A percentile compares a stretch with the other conserved stretches of the same genome.
Conservation (phyloP, 768 basidiomycete genomes). For the Cubamyces lactineus region DNA sequence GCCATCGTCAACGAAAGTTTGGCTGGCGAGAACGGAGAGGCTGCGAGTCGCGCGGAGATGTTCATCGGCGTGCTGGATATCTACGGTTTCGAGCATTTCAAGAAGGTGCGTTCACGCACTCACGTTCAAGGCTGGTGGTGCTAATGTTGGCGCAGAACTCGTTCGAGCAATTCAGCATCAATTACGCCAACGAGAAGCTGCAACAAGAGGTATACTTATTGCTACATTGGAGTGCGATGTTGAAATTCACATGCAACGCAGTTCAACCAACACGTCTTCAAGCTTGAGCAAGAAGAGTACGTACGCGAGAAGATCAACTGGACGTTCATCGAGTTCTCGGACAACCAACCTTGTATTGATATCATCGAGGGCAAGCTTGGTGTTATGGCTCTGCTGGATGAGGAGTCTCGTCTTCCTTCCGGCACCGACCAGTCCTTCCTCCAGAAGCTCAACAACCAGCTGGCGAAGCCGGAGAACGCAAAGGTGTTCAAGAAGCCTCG, state of each 20-base stretch:
- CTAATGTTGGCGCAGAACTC: conserved; percentile 58
- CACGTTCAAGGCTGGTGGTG: not conserved
- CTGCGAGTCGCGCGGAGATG: conserved; percentile 90
- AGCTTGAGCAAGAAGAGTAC: conserved; percentile 99
- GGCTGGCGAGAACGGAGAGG: conserved; percentile 93
- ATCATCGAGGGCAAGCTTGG: conserved; percentile 98
- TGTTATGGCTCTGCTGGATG: conserved; percentile 91
- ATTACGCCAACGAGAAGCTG: conserved; percentile 97
- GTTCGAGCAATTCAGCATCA: conserved; percentile 99
- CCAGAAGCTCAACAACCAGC: conserved; percentile 87
- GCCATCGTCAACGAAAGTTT: conserved; percentile 96
- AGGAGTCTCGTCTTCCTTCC: conserved; percentile 94
- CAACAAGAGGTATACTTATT: conserved; percentile 84
- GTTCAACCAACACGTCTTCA: conserved; percentile 99
- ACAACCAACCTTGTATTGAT: conserved; percentile 99
- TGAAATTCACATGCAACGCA: conserved; percentile 35
- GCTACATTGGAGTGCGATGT: not conserved
- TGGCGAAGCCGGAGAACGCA: conserved; percentile 83
- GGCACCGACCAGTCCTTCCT: conserved; percentile 93
- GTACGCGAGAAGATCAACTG: conserved; percentile 98
- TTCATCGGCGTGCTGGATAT: conserved; percentile 99
- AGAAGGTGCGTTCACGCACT: conserved; percentile 60
- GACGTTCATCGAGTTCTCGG: conserved; percentile 99
- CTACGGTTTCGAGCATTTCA: conserved; percentile 96
- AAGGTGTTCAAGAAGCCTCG: conserved; percentile 96